Evolutionary conservation across 2,329 filamentous ascomycete genomes (phyloP), one percentile per base, ranked within the genome.

Genomic region (Botrytis fabae): DNA sequence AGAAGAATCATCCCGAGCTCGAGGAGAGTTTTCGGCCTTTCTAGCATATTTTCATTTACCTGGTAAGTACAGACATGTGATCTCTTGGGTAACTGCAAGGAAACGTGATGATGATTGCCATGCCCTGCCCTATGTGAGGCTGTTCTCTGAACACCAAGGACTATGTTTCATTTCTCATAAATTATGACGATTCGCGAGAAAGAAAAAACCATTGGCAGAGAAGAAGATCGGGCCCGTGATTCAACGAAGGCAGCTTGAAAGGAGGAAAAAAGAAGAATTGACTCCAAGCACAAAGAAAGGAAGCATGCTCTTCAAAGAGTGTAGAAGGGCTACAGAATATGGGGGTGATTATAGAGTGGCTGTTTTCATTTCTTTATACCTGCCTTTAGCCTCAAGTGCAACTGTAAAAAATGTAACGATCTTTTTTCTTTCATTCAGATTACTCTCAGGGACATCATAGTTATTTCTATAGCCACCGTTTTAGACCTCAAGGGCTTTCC

Each of bases 211-310:
- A 9, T 38, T 38, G 38, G 7, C 7, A 65, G 48, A 18, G 9
- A 65, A 38, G 22, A 65, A 51, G 48, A 12, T 14, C 6, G 25
- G 25, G 25, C 20, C 25, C 25, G 25, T n/a, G 9, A 51, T 51
- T n/a, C 25, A 54, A 54, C n/a, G 25, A 66, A 46, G 48, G 18
- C 12, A 68, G 10, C 1, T 40, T 18, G 12, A n/a, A 38, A 22
- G 16, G 25, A 28, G 16, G 48, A 14, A 22, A 22, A 61, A 28
- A 20, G 18, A 3, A 38, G 38, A n/a, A 38, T 6, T 28, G 7
- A 32, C 4, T 32, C 18, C 20, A 59, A 57, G n/a, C 5, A 69
- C 48, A 69, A 69, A 69, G 65, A 69, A 57, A 44, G 20, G n/a
- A 10, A 32, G n/a, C 38, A n/a, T 14, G 5, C 0, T n/a, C 12